Evolutionary conservation across 495 filamentous ascomycete species (phyloP), one percentile per base, ranked within the genome.

Genomic region (Penicillium nucicola): DNA sequence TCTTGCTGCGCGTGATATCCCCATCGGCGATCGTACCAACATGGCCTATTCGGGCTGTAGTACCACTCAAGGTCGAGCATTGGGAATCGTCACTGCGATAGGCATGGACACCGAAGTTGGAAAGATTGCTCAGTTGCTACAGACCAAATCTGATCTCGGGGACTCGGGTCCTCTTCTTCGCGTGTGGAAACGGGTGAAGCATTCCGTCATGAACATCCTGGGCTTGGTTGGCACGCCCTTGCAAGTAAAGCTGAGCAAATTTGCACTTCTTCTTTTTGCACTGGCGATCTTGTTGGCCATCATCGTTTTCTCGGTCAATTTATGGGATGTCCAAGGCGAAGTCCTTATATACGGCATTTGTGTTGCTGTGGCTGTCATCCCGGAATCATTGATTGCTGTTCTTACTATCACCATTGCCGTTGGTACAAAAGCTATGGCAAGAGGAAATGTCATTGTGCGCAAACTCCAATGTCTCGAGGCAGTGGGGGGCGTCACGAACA

Each of bases 21-120:
- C 81, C 1, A 77, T 84, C n/a, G 85, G 86, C 1, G 86, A 89
- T 52, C 76, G 85, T 19, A 73, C 77, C 33, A 89, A 89, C 53
- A 83, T 88, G 69, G 80, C 79, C 19, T 89, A 84, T 60, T 82
- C 82, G 15, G 85, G 83, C 13, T 85, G 82, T 41, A 87, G 80
- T 5, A 79, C 86, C 12, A 87, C 85, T 5, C 84, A 85, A 55
- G 86, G 86, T 17, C 77, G 86, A 45, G 86, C 77, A 15, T 75
- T 67, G 22, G 86, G 84, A 34, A 76, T 89, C 40, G 82, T 83
- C 17, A 79, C 82, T 40, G 81, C 84, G n/a, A 85, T 75, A 11
- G 89, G 87, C 9, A 92, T 92, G 89, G 62, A 74, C 45, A 95
- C 89, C 1, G 87, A 91, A 65, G 86, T 95, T 38, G 89, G 89